Percentiles rank a stretch among this genome's conserved stretches.
These are phyloP conservation scores for Sarcomyxa edulis DNA, from an alignment of 768 basidiomycete genomes.

Conservation along the genomic window DNA sequence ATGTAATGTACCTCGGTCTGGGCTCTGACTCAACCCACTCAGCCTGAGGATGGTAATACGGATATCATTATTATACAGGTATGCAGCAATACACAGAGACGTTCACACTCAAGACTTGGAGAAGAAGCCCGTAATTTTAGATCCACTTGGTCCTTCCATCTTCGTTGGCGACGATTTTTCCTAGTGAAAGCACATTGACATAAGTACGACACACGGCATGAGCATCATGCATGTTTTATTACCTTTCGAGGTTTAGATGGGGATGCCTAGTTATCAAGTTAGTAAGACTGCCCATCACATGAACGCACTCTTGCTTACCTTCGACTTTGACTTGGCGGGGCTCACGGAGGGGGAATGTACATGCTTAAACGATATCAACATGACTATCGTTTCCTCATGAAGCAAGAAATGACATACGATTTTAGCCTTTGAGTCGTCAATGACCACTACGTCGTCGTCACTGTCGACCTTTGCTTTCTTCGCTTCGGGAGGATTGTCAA, in stretches of 20 bases:
- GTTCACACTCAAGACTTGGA: slow-evolving; percentile 3
- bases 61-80: too few relatives aligned
- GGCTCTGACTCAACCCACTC: too few relatives aligned
- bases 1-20: too few relatives aligned
- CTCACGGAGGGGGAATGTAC: not conserved
- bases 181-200: not conserved
- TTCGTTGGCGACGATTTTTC: slow-evolving; percentile 4
- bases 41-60: too few relatives aligned
- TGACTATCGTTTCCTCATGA: too few relatives aligned
- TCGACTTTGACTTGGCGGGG: not conserved
- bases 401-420: too few relatives aligned
- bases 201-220: not conserved
- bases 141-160: not conserved
- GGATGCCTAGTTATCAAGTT: not conserved
- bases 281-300: not conserved
- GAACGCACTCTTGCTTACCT: not conserved
- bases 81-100: too few relatives aligned
- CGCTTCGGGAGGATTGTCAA: not conserved
- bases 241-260: slow-evolving; percentile 1
- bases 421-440: not conserved
- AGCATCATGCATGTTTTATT: not conserved
- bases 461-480: slow-evolving; percentile 3
- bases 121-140: slow-evolving; percentile 6
- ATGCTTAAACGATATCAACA: too few relatives aligned
- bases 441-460: not conserved